Evolutionary conservation across 1,139 yeast genomes (phyloP), one percentile per base, ranked within the genome.

Genomic region (Blastobotrys buckinghamii): DNA sequence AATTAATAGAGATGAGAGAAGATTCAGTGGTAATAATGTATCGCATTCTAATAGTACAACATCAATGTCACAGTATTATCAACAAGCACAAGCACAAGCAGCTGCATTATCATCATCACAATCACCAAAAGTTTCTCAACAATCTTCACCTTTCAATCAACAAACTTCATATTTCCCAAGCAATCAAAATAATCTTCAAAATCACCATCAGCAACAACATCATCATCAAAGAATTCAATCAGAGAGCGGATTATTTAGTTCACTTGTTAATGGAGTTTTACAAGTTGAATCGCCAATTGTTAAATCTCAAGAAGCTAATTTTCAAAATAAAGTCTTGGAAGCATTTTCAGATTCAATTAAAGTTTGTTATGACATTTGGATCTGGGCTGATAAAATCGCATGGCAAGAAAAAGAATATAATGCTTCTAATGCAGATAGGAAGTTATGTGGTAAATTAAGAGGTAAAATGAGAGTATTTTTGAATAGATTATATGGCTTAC

Each of bases 231-330:
- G 26, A 19, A 9, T 5, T 36, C 24, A 22, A 8, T 26, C 39
- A 27, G 53, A 19, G 7, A 24, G 40, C 7, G 58, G 62, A 0
- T 84, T 85, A 61, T 77, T 85, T 54, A 88, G 88, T 0, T 79
- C 78, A 51, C 90, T 86, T 12, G 83, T 84, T 44, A 89, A 86
- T 55, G 96, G 96, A 2, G 96, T 89, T 0, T 87, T 90, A 61
- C 84, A 82, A 51, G 79, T 84, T 10, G 97, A 89, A 56, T 74
- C 86, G 0, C 84, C 89, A 0, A 73, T 75, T 6, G 75, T 76
- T 6, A 70, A 79, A 44, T 71, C 78, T 1, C 77, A 77, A 22
- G 79, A 79, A 30, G 81, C 66, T 9, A 65, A 64, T 30, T 60
- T 79, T 50, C 66, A 82, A 27, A 71, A 76, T 52, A 74, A 83